These are phyloP conservation scores for Rhinocladiella similis DNA, from an alignment of 2,329 filamentous ascomycete genomes.

Conservation along the genomic window DNA sequence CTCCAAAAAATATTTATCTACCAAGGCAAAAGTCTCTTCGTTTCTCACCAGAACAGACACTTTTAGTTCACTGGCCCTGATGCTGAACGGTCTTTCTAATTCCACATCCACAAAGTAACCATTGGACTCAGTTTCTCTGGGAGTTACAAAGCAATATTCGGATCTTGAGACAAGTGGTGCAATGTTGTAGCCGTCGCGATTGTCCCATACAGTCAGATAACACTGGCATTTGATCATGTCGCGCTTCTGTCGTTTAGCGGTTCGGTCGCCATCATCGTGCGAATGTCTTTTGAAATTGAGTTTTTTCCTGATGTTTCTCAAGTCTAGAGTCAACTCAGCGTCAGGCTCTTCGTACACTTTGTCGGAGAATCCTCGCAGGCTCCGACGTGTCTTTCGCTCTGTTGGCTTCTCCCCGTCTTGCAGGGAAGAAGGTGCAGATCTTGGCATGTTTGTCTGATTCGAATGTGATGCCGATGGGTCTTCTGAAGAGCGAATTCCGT, in stretches of 20 bases:
- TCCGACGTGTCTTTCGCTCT: slow-evolving; percentile 15
- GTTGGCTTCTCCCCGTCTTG: not conserved
- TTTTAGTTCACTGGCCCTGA: slow-evolving; percentile 22
- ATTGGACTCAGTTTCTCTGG: slow-evolving; percentile 12
- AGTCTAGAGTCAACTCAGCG: slow-evolving; percentile 21
- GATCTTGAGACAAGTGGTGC: slow-evolving; percentile 14
- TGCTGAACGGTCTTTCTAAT: slow-evolving; percentile 25
- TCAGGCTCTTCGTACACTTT: slow-evolving; percentile 14
- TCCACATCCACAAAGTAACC: slow-evolving; percentile 25
- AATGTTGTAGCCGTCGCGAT: slow-evolving; percentile 16
- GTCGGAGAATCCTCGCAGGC: slow-evolving; percentile 14
- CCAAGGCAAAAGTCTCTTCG: slow-evolving; percentile 15
- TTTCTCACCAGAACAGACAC: slow-evolving; percentile 15
- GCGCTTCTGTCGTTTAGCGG: slow-evolving; percentile 21
- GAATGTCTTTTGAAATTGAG: slow-evolving; percentile 26
- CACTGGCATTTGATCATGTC: slow-evolving; percentile 22
- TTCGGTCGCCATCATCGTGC: slow-evolving; percentile 6
- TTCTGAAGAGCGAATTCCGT: not conserved
- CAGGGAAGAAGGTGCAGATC: not conserved
- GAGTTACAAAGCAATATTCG: slow-evolving; percentile 14
- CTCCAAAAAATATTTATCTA: slow-evolving; percentile 30
- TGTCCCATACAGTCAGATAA: slow-evolving; percentile 29
- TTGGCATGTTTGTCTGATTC: slow-evolving; percentile 4
- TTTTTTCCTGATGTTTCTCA: slow-evolving; percentile 27
- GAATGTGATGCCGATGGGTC: not conserved